These are phyloP conservation scores for Saturnispora serradocipensis DNA, from an alignment of 805 yeast genomes.

Conservation along the genomic window DNA sequence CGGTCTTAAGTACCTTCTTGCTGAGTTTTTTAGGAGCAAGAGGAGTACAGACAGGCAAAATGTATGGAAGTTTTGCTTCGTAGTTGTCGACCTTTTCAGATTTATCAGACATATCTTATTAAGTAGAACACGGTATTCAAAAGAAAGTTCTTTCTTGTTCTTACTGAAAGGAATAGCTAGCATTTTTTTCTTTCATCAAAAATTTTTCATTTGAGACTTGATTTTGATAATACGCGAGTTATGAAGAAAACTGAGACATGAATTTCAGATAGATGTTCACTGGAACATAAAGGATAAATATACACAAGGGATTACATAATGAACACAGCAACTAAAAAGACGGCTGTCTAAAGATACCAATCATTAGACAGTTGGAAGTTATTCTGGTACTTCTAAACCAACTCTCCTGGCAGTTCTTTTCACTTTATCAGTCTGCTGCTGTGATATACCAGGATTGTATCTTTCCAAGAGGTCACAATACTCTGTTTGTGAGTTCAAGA, in stretches of 20 bases:
- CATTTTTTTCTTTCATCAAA: background rate
- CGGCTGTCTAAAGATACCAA: constrained; percentile 3
- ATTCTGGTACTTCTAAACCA: constrained; percentile 65
- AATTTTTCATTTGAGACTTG: background rate
- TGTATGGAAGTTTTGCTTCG: constrained; percentile 84
- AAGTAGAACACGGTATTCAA: background rate
- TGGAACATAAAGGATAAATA: background rate
- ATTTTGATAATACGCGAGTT: background rate
- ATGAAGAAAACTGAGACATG: background rate
- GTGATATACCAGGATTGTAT: constrained; percentile 75
- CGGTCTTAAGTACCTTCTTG: constrained; percentile 90
- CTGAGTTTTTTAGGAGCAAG: constrained; percentile 92
- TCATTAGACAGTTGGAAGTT: background rate
- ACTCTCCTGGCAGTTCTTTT: constrained; percentile 77
- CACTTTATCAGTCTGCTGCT: constrained; percentile 72
- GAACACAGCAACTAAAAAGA: background rate
- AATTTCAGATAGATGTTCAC: background rate
- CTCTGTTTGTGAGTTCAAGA: constrained; percentile 61
- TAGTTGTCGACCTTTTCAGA: constrained; percentile 42
- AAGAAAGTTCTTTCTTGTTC: background rate
- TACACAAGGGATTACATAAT: background rate
- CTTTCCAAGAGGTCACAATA: constrained; percentile 74
- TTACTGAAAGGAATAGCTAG: background rate
- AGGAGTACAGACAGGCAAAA: constrained; percentile 87
- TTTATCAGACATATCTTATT: constrained; percentile 7